Base-by-base conservation (phyloP, 345 rosid species). In the Reutealis trisperma region DNA sequence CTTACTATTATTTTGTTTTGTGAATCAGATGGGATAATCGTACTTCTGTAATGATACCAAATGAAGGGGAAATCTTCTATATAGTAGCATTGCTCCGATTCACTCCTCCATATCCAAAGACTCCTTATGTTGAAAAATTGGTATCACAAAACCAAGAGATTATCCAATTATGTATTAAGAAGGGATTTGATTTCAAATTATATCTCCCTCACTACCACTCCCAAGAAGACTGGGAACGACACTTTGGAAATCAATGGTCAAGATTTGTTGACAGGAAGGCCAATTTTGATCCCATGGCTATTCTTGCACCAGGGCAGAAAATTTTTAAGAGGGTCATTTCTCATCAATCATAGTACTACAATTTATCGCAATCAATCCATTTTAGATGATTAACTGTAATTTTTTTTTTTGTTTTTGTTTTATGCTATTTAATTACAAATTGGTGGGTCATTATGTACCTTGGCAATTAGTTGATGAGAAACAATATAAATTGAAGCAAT, bases 241-340 rank as follows among this genome's bases (percentile, higher is more conserved):
- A 96, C 82, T 96, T 92, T 63, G 99, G 97, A 18, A 79, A 84
- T 69, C 87, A 71, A 79, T 96, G 99, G 99, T 60, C 86, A 1
- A 83, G 85, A 80, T 96, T 96, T 54, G 84, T 80, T 27, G 89
- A 90, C 72, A 85, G 87, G 85, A 96, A 96, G 85, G 55, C 44
- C n/a, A 63, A 74, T 75, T 93, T 89, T 77, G 98, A 96, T 86
- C 96, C 94, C 5, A 86, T 84, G 94, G 92, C 91, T 24, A 79
- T 96, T 71, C 98, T 96, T 72, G 89, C 99, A 0, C 99, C 99
- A 0, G 99, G 99, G 12, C 97, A 96, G 83, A 96, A 86, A 78
- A 88, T 96, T 67, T 93, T 96, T 83, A 73, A 73, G 25, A 87
- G 96, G 80, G 76, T 68, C 59, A 51, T 51, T 34, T 63, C 63